These are phyloP conservation scores for Salmacisia buchloeana DNA, from an alignment of 1,284 basidiomycete species.

Conservation along the genomic window DNA sequence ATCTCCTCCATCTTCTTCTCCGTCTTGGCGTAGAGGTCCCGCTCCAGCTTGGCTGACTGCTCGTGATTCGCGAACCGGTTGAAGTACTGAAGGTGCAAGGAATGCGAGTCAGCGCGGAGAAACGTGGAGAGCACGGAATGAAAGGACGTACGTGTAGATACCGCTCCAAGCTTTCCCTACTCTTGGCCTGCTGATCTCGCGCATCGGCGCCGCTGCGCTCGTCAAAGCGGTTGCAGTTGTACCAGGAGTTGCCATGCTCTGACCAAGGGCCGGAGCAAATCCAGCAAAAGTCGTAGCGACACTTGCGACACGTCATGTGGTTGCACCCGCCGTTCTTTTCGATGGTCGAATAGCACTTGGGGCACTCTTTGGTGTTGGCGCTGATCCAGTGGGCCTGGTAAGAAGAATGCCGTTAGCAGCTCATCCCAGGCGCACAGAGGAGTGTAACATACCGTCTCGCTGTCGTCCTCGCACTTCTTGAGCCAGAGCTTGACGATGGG, in stretches of 20 bases:
- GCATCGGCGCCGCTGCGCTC: conserved; percentile 84
- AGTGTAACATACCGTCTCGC: conserved; percentile 65
- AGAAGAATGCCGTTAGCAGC: neutral
- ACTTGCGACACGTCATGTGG: conserved; percentile 47
- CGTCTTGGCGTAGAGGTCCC: conserved; percentile 84
- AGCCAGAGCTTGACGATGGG: conserved; percentile 85
- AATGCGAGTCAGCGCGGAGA: neutral
- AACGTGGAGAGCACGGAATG: neutral
- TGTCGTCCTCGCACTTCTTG: conserved; percentile 94
- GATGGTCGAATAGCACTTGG: conserved; percentile 83
- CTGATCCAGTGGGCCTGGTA: conserved; percentile 82
- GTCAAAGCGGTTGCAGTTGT: conserved; percentile 95
- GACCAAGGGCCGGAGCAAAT: conserved; percentile 76
- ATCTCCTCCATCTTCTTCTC: conserved; percentile 99
- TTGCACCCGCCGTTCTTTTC: conserved; percentile 99
- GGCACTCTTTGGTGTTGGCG: conserved; percentile 97
- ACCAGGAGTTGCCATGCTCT: conserved; percentile 93
- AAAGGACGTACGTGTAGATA: conserved; percentile 82
- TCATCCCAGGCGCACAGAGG: neutral
- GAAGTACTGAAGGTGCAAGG: conserved; percentile 29
- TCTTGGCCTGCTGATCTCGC: conserved; percentile 61
- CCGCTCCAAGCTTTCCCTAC: conserved; percentile 80
- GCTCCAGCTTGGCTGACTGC: conserved; percentile 89
- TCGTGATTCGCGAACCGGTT: conserved; percentile 87
- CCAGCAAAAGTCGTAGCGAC: conserved; percentile 60